Conservation (phyloP, 2,329 filamentous ascomycete species). For the Xylariaceae sp. region DNA sequence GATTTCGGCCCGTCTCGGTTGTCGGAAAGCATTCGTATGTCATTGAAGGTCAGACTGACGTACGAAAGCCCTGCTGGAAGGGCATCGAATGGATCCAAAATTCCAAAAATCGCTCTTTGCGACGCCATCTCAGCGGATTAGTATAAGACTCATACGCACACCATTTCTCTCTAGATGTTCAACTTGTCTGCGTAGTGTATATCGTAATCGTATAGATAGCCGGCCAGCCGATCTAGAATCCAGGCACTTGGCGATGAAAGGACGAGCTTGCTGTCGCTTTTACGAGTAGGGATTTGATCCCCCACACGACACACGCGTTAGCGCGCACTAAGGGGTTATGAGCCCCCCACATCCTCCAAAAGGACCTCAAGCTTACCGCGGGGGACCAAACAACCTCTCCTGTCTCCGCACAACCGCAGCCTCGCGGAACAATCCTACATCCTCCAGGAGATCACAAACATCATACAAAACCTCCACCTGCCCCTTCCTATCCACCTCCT, state of each 20-base stretch:
- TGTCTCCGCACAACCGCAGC: conserved; percentile 25
- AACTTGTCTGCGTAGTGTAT: neutral
- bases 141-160: too few relatives aligned
- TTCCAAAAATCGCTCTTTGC: too few relatives aligned
- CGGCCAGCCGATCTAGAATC: neutral
- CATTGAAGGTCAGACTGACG: neutral
- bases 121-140: too few relatives aligned
- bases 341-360: too few relatives aligned
- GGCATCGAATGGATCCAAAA: neutral
- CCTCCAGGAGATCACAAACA: conserved; percentile 34
- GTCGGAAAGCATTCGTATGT: neutral
- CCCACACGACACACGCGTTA: neutral
- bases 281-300: too few relatives aligned
- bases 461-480: conserved; percentile 26
- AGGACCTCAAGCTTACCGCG: conserved; percentile 9
- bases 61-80: neutral
- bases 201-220: neutral
- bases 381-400: conserved; percentile 18
- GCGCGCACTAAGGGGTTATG: too few relatives aligned
- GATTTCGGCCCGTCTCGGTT: neutral
- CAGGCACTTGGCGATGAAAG: neutral
- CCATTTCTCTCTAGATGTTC: neutral
- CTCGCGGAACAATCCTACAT: conserved; percentile 33
- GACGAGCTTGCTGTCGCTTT: neutral
- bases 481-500: conserved; percentile 11